Evolutionary conservation across 345 rosid genomes (phyloP), one percentile per base, ranked within the genome.

Genomic region (Sisymbrium altissimum): DNA sequence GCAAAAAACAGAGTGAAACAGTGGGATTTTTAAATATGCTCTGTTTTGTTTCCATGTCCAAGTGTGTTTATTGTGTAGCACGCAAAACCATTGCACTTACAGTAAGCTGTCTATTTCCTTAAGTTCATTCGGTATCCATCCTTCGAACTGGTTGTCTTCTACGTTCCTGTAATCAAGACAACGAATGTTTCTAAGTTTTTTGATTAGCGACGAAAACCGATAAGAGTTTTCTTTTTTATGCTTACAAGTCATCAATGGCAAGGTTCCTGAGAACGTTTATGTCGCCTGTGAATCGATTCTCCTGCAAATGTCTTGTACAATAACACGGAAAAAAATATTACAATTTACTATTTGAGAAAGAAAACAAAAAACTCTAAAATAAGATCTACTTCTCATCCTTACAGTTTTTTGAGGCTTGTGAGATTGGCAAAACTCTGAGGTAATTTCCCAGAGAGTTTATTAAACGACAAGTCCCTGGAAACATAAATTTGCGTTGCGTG

Each of bases 111-210:
- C 80, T 45, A 90, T 88, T n/a, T 79, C 81, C 81, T 92, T 71
- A 61, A 92, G 79, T 54, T 83, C 86, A 25, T 83, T 69, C 9
- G 98, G 99, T 25, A 95, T 82, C 98, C 93, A 95, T 66, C 99
- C 99, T 54, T 83, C 75, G 66, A 95, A 90, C 77, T 79, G 49
- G 72, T 95, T 92, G 74, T 95, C 83, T 69, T 75, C 88, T 17
- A 95, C 86, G 68, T 88, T 85, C 81, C 98, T 91, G 85, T 46
- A 65, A 70, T 39, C 63, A 49, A 45, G 41, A 52, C 38, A 69
- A 62, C 17, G 0, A 58, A 60, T 21, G 60, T 17, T 38, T 29
- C 25, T 60, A 9, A 70, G 65, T 35, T 36, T 45, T 50, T 39
- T 43, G 21, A 29, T 36, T 62, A 36, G 14, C 7, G 8, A 11